Evolutionary conservation across 2,329 filamentous ascomycete species (phyloP), one percentile per base, ranked within the genome.

Genomic region (Alternaria sp.): DNA sequence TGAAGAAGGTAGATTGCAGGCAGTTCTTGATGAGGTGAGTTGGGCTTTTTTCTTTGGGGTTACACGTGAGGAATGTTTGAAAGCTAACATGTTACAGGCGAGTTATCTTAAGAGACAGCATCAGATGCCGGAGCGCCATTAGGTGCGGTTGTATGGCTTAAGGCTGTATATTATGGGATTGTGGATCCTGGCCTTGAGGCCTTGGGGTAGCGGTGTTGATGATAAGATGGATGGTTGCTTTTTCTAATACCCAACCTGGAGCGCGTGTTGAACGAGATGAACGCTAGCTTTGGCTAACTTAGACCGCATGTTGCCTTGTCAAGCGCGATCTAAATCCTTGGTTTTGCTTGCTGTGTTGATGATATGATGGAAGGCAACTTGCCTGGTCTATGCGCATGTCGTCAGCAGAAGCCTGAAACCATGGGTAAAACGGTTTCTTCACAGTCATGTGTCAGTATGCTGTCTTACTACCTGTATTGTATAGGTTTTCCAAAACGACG

Each of bases 1-100:
- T 37, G 79, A 80, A 67, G 79, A 81, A 66, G 73, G 75, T 10
- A 75, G 73, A 36, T 51, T 81, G 58, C 76, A 77, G 49, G 73
- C 62, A 62, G 73, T 70, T 41, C 68, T 81, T 44, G 79, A 81
- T 66, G 79, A 81, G 70, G 78, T 71, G 42, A 69, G 65, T 70
- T 50, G 14, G 29, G 26, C n/a, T 6, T n/a, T 24, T 17, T 49
- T 29, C 17, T 17, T 17, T 17, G 37, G 14, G 9, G 26, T 24
- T 11, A 26, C 13, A 45, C 33, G 11, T 21, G 28, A 31, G 5
- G 17, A 29, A 17, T 17, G 17, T 4, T 10, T 33, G 17, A 29
- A 33, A n/a, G 5, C 24, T 8, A 23, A 21, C 29, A 3, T 44
- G 40, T 29, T 23, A 36, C 50, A 76, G 73, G 65, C 63, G 26